phyloP scores from a whole-genome alignment of 2,329 filamentous ascomycete genomes.

The Xylariaceae sp. region DNA sequence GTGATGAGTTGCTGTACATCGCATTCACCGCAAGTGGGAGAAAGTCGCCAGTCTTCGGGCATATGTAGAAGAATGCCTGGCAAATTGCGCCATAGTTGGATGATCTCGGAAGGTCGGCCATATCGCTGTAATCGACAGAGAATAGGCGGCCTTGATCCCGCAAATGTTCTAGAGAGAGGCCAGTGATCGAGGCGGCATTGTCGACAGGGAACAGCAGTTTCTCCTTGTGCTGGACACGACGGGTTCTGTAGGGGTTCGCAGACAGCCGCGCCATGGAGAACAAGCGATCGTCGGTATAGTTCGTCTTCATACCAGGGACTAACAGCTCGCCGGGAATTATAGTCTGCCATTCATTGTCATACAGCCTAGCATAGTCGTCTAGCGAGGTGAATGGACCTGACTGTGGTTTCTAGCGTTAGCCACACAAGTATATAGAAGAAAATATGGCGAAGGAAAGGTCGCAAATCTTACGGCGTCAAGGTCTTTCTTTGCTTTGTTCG shows the following conservation, averaged over 20 bases:
- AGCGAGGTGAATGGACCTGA: conserved; percentile 18
- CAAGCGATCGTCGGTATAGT: conserved; percentile 43
- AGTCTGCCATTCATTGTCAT: conserved; percentile 37
- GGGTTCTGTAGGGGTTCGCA: conserved; percentile 36
- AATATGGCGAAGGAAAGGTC: too few species aligned
- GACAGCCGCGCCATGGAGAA: conserved; percentile 48
- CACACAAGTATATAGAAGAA: not conserved
- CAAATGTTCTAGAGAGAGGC: conserved; percentile 31
- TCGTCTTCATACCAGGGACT: conserved; percentile 42
- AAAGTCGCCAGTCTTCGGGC: conserved; percentile 36
- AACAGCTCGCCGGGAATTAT: conserved; percentile 36
- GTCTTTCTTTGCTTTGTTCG: not conserved
- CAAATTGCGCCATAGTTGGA: conserved; percentile 33
- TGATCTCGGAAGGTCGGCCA: conserved; percentile 21
- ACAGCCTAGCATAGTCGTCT: conserved; percentile 39
- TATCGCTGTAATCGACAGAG: conserved; percentile 38
- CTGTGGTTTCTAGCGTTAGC: conserved; percentile 4
- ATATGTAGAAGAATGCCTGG: conserved; percentile 45
- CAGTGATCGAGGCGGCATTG: conserved; percentile 35
- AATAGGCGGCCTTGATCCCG: conserved; percentile 38
- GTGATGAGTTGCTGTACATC: conserved; percentile 35
- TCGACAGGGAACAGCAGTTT: conserved; percentile 36
- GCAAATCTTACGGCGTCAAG: conserved; percentile 6
- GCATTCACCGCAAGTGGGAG: conserved; percentile 46
- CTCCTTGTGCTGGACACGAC: conserved; percentile 31